Evolutionary conservation across 495 filamentous ascomycete species (phyloP).

Genomic region (Talaromyces nanjingensis): DNA sequence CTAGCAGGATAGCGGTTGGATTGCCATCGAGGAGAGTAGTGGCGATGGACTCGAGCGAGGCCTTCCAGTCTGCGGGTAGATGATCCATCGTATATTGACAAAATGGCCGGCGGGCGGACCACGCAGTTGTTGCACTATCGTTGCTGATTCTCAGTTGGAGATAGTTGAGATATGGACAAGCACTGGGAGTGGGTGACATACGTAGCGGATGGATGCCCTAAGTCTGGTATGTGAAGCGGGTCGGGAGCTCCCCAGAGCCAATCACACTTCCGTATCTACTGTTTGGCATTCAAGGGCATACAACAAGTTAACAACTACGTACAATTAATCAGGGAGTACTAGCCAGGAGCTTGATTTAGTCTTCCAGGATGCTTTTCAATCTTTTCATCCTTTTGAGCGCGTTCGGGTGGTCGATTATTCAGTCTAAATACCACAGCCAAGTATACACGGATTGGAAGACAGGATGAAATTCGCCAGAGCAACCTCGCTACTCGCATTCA

Average conservation of each 20-base stretch:
- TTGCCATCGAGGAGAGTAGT: conserved; percentile 39
- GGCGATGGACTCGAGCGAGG: conserved; percentile 26
- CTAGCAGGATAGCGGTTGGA: conserved; percentile 50
- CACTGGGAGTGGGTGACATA: background rate
- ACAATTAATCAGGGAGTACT: background rate
- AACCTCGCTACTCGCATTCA: conserved; percentile 26
- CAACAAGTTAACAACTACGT: background rate
- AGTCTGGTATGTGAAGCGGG: background rate
- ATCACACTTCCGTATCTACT: background rate
- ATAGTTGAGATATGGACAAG: background rate
- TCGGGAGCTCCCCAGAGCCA: background rate
- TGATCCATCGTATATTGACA: conserved; percentile 8
- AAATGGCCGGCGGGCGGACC: background rate
- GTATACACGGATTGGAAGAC: background rate
- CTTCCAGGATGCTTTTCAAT: background rate
- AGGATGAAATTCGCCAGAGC: conserved; percentile 28
- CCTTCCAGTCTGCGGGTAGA: conserved; percentile 20
- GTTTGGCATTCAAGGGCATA: conserved; percentile 4
- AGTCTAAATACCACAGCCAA: background rate
- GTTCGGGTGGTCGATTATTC: background rate
- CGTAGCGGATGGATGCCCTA: background rate
- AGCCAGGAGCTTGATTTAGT: background rate
- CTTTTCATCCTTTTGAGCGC: background rate
- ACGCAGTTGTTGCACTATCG: background rate
- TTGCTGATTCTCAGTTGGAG: background rate